Evolutionary conservation across 441 rosid species (phyloP).

Genomic region (Erodium chrysanthum): DNA sequence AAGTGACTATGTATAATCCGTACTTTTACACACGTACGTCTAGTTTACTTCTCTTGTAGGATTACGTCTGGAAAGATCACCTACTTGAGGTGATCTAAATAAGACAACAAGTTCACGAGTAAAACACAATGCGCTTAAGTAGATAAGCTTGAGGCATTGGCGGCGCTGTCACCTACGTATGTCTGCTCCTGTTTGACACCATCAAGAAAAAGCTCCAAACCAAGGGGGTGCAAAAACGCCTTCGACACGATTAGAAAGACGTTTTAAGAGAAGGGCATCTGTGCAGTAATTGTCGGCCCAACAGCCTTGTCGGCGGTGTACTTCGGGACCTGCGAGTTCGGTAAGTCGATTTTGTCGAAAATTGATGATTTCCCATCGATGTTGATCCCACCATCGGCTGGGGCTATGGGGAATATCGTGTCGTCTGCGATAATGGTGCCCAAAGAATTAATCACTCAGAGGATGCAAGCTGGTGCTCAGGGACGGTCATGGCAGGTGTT

Average conservation of each 20-base stretch:
- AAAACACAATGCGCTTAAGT: too few relatives aligned
- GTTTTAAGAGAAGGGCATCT: constrained; percentile 64
- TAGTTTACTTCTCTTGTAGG: too few relatives aligned
- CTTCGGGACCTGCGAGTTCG: constrained; percentile 93
- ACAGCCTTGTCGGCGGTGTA: constrained; percentile 84
- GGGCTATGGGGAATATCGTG: constrained; percentile 88
- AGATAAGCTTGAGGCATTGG: constrained; percentile 77
- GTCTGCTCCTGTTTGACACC: constrained; percentile 74
- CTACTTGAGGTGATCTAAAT: too few relatives aligned
- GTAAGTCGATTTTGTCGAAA: constrained; percentile 66
- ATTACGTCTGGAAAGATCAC: too few relatives aligned
- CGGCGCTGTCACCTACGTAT: constrained; percentile 84
- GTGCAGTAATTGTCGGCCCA: constrained; percentile 92
- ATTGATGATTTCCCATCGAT: constrained; percentile 49
- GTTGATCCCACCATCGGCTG: constrained; percentile 85
- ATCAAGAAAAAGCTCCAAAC: constrained; percentile 89
- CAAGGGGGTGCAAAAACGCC: constrained; percentile 65
- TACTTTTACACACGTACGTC: too few relatives aligned
- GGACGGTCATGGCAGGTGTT: constrained; percentile 76
- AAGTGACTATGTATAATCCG: too few relatives aligned
- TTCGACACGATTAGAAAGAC: constrained; percentile 68
- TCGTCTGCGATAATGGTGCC: constrained; percentile 95
- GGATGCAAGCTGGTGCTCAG: constrained; percentile 84
- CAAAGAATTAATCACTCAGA: constrained; percentile 74
- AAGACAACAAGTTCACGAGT: too few relatives aligned